phyloP scores from a whole-genome alignment of 768 basidiomycete species.

The Butyriboletus loyo region DNA sequence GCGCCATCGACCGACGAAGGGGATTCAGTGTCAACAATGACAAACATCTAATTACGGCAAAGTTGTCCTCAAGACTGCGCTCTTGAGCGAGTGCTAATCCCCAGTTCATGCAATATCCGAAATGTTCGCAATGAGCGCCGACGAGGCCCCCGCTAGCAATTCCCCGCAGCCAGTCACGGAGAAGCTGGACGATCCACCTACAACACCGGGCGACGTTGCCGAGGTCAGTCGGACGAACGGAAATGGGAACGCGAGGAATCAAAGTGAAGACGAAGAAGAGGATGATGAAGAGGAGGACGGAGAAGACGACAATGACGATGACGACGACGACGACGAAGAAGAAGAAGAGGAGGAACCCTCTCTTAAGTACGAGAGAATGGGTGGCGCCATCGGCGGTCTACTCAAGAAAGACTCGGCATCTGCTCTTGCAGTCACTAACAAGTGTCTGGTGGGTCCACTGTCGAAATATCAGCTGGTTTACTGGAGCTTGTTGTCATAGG shows the following conservation, averaged over 20 bases:
- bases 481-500: constrained; percentile 43
- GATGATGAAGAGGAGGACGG: constrained; percentile 41
- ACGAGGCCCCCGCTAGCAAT: neutral
- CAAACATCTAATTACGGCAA: constrained; percentile 13
- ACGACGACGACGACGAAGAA: constrained; percentile 54
- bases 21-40: constrained; percentile 8
- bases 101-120: neutral
- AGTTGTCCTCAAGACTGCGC: neutral
- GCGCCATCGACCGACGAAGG: too few relatives aligned
- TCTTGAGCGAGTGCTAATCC: neutral
- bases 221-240: constrained; percentile 17
- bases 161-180: neutral
- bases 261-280: constrained; percentile 16
- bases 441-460: constrained; percentile 55
- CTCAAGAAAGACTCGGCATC: constrained; percentile 90
- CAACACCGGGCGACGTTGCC: neutral
- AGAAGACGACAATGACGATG: constrained; percentile 58
- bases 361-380: constrained; percentile 85
- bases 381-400: constrained; percentile 67
- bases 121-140: constrained; percentile 4
- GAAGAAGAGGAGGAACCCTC: constrained; percentile 90
- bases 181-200: neutral
- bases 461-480: neutral
- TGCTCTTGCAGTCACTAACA: constrained; percentile 70
- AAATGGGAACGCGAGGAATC: constrained; percentile 6